Evolutionary conservation across 805 yeast species (phyloP).

Genomic region (Kurtzmaniella cleridarum): DNA sequence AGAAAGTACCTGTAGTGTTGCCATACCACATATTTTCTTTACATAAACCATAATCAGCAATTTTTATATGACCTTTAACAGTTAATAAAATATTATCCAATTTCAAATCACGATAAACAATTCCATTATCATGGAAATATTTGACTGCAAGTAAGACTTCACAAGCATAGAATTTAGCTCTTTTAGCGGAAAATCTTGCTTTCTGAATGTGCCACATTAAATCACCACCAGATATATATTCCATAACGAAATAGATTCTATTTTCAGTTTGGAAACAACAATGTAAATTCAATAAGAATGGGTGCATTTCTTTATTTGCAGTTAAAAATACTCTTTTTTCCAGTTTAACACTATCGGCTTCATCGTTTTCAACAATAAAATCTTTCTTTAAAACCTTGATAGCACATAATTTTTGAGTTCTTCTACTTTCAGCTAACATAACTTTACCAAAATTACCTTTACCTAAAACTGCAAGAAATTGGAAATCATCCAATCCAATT

Average conservation of each 20-base stretch:
- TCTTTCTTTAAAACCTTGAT: constrained; percentile 95
- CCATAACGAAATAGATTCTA: constrained; percentile 97
- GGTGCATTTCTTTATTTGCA: constrained; percentile 86
- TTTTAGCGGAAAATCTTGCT: constrained; percentile 75
- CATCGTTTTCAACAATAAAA: constrained; percentile 91
- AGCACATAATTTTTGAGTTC: constrained; percentile 79
- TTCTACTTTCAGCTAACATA: constrained; percentile 91
- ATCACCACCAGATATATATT: constrained; percentile 96
- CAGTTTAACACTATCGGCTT: constrained; percentile 89
- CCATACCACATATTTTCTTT: constrained; percentile 88
- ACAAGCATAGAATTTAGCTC: constrained; percentile 97
- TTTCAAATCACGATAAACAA: constrained; percentile 93
- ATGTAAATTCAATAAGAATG: constrained; percentile 83
- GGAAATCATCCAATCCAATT: constrained; percentile 92
- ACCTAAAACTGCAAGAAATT: constrained; percentile 90
- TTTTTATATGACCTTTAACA: constrained; percentile 87
- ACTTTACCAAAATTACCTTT: constrained; percentile 99
- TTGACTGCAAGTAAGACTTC: constrained; percentile 89
- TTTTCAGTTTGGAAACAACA: constrained; percentile 98
- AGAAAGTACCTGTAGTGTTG: constrained; percentile 85
- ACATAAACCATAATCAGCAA: constrained; percentile 97
- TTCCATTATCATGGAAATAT: constrained; percentile 92
- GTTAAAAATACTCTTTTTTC: constrained; percentile 87
- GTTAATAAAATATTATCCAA: constrained; percentile 89
- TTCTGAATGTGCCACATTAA: constrained; percentile 99